Evolutionary conservation across 2,329 filamentous ascomycete genomes (phyloP), one percentile per base, ranked within the genome.

Genomic region (Claviceps digitariae): DNA sequence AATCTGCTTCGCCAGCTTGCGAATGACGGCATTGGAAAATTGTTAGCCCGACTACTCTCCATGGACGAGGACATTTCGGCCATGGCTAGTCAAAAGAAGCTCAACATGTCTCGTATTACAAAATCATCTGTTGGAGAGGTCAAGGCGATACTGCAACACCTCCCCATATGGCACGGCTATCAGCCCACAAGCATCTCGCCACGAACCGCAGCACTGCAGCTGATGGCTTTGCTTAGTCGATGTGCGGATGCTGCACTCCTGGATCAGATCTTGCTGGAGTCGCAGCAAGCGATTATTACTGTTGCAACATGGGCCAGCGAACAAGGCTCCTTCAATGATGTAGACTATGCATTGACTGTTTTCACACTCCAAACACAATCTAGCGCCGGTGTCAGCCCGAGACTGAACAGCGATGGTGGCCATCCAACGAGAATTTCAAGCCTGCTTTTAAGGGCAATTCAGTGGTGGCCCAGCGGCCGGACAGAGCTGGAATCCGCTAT

Each of bases 51-150:
- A 3, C 72, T 87, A 40, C 67, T 90, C 10, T 67, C 69, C 2
- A 64, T 69, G 17, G 63, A 74, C 12, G 69, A 73, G 15, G 81
- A 84, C 51, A 78, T 90, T 27, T 67, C 67, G n/a, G 68, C 69
- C 20, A 66, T 88, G n/a, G 76, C 78, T 0, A 79, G 76, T 56
- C 82, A 87, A 40, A 78, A 82, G 34, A 78, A 79, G 57, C 79
- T 70, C 54, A 90, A 89, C 58, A 74, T 90, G 63, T 84, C 87
- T 0, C 84, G 77, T 61, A 74, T 79, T 31, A 79, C 77, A 12
- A 82, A 82, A 59, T 71, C 69, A 17, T 73, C 78, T 0, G 63
- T 90, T 8, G 59, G 67, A 8, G 70, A 74, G 0, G 72, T 88
- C 44, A 79, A 82, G 54, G 65, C 68, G 1, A 66, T 71, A 3